phyloP scores from a whole-genome alignment of 345 rosid species.

The Salix koriyanagi region DNA sequence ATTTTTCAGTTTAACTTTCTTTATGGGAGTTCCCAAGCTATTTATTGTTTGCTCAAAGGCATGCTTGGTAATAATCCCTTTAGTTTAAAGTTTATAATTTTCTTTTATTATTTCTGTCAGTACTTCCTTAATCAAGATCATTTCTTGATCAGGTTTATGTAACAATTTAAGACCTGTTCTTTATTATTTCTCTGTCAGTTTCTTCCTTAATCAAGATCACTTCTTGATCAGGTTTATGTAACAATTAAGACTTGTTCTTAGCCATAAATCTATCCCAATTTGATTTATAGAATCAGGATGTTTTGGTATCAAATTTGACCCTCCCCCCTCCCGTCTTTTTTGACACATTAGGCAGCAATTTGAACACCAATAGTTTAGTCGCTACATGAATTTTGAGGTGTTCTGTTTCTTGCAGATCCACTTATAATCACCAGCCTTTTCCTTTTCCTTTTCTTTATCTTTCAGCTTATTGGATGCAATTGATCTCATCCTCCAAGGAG shows the following conservation, averaged over 20 bases:
- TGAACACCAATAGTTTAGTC: background rate
- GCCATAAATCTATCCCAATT: background rate
- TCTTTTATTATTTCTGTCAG: background rate
- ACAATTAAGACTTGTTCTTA: background rate
- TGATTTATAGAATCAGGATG: background rate
- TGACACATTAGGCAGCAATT: background rate
- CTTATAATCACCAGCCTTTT: background rate
- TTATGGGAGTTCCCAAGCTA: conserved; percentile 11
- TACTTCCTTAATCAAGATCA: background rate
- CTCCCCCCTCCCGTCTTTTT: no score
- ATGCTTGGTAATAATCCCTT: background rate
- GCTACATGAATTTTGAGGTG: background rate
- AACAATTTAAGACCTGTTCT: no score
- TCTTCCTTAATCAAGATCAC: background rate
- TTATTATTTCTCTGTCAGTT: background rate
- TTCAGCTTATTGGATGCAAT: conserved; percentile 76
- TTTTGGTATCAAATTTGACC: background rate
- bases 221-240: background rate
- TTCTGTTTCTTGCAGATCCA: background rate
- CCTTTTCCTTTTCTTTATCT: background rate
- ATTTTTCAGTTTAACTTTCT: conserved; percentile 6
- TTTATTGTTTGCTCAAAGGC: background rate
- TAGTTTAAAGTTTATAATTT: background rate
- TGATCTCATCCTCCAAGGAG: conserved; percentile 73
- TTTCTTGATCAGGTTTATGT: background rate